These are phyloP conservation scores for Sclerotinia minor DNA, from an alignment of 2,329 filamentous ascomycete species.

Conservation along the genomic window DNA sequence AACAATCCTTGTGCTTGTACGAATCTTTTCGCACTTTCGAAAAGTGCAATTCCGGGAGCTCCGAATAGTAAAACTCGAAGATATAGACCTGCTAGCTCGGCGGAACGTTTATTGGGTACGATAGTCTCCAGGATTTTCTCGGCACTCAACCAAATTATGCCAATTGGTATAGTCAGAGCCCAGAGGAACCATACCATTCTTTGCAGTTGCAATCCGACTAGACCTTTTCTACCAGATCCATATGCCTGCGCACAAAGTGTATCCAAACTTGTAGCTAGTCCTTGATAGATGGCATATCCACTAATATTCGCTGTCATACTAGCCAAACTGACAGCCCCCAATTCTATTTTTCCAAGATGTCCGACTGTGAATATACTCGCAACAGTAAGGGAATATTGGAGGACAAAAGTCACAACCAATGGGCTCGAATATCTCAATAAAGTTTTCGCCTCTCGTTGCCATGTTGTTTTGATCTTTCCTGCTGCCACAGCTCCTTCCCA, in stretches of 20 bases:
- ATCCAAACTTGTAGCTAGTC: conserved; percentile 86
- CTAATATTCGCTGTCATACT: conserved; percentile 81
- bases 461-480: conserved; percentile 83
- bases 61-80: conserved; percentile 69
- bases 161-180: conserved; percentile 70
- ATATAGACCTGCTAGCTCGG: conserved; percentile 70
- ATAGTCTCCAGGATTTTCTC: conserved; percentile 64
- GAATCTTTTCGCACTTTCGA: conserved; percentile 77
- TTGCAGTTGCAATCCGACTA: conserved; percentile 82
- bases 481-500: conserved; percentile 84
- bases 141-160: conserved; percentile 67
- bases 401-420: conserved; percentile 70
- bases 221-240: conserved; percentile 82
- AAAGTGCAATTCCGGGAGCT: conserved; percentile 72
- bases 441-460: conserved; percentile 85
- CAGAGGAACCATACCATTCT: conserved; percentile 79
- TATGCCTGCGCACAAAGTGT: conserved; percentile 94
- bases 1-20: conserved; percentile 82
- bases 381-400: conserved; percentile 84
- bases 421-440: conserved; percentile 70
- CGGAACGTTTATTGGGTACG: conserved; percentile 71
- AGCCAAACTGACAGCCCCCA: conserved; percentile 66
- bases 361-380: conserved; percentile 78
- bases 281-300: conserved; percentile 75
- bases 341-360: conserved; percentile 68